Evolutionary conservation across 2,329 filamentous ascomycete species (phyloP).

Genomic region (Verticillium dahliae): DNA sequence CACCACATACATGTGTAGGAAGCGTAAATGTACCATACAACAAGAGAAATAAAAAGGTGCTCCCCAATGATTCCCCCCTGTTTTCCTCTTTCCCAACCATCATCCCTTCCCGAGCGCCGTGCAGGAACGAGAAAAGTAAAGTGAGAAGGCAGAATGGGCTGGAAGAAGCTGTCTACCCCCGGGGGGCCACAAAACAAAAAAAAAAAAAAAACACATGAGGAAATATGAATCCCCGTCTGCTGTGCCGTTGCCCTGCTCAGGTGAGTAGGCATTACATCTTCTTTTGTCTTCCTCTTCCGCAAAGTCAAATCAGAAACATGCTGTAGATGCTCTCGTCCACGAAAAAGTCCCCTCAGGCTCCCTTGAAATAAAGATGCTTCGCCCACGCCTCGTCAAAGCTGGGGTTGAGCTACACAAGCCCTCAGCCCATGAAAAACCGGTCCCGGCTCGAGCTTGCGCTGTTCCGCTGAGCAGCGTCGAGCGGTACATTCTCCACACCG

Average conservation of each 20-base stretch:
- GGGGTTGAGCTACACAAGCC: not conserved
- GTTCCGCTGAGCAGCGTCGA: conserved; percentile 1
- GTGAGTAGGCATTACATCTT: no score
- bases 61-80: no score
- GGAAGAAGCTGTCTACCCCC: not conserved
- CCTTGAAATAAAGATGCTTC: not conserved
- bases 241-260: no score
- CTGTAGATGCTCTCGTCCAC: not conserved
- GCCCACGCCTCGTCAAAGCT: not conserved
- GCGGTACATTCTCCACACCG: conserved; percentile 6
- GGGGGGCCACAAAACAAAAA: not conserved
- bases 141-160: no score
- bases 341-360: not conserved
- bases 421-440: conserved; percentile 1
- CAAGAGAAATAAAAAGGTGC: no score
- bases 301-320: not conserved
- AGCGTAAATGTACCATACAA: no score
- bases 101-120: not conserved
- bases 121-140: not conserved
- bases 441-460: conserved; percentile 7
- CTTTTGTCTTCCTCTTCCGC: no score
- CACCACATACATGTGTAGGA: no score
- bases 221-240: not conserved
- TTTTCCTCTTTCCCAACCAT: no score
- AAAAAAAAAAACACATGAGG: not conserved